Evolutionary conservation across 768 basidiomycete genomes (phyloP).

Genomic region (Sporobolomyces pararoseus): DNA sequence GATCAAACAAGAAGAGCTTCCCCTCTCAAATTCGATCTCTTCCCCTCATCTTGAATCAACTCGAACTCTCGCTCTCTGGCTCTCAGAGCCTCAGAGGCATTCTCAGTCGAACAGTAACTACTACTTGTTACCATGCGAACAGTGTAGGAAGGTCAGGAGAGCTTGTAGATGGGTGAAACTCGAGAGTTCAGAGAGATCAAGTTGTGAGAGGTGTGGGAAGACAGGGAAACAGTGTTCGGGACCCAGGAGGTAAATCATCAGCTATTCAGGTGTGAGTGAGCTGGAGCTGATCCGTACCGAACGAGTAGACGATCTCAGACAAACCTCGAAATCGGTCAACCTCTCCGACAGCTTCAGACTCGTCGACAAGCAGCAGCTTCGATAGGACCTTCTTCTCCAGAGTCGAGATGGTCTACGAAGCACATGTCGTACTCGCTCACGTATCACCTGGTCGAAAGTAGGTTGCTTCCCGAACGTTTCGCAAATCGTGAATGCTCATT

Average conservation of each 20-base stretch:
- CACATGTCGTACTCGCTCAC: constrained; percentile 12
- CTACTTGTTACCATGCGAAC: neutral
- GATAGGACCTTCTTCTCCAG: constrained; percentile 3
- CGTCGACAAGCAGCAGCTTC: neutral
- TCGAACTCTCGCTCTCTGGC: neutral
- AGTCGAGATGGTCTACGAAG: constrained; percentile 3
- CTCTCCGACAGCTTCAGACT: neutral
- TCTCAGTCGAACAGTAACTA: no score
- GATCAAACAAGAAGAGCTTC: no score
- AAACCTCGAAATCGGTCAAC: neutral
- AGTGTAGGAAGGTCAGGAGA: neutral
- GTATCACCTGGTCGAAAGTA: constrained; percentile 16
- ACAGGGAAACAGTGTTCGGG: neutral
- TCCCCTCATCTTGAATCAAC: constrained; percentile 5
- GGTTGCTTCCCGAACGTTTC: neutral
- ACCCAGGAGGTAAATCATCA: neutral
- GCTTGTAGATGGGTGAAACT: neutral
- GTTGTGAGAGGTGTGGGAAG: constrained; percentile 3
- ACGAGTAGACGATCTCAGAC: neutral
- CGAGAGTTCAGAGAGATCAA: neutral
- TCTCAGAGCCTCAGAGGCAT: neutral
- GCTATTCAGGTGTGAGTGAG: neutral
- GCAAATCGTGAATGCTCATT: neutral
- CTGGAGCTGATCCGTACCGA: neutral
- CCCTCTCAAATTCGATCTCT: neutral